A percentile compares a stretch with the other conserved stretches of the same genome.
These are phyloP conservation scores for Dentiscutata heterogama DNA, from an alignment of 371 early-diverging fungal genomes.

Conservation along the genomic window DNA sequence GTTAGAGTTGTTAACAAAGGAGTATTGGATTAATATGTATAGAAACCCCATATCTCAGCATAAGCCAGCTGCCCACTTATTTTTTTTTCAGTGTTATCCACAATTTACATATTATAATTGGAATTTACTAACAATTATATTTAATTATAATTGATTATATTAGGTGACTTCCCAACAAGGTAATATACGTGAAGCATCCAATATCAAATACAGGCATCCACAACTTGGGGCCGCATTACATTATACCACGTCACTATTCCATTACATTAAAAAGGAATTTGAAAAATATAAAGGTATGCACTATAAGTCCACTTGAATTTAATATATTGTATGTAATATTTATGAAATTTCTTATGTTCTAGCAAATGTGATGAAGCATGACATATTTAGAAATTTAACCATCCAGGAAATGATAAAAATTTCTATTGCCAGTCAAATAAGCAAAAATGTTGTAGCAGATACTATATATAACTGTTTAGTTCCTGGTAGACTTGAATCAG, in stretches of 20 bases:
- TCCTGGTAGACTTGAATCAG: conserved; percentile 64
- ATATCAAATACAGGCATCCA: conserved; percentile 82
- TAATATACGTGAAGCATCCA: conserved; percentile 70
- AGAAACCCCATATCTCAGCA: too few relatives aligned
- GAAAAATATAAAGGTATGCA: conserved; percentile 62
- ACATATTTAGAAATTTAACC: conserved; percentile 64
- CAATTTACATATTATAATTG: too few relatives aligned
- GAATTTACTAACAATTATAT: too few relatives aligned
- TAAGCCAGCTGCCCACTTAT: too few relatives aligned
- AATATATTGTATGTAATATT: conserved; percentile 47
- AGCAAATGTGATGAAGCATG: conserved; percentile 63
- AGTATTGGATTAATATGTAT: too few relatives aligned
- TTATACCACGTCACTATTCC: conserved; percentile 63
- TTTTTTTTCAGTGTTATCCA: too few relatives aligned
- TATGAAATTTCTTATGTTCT: conserved; percentile 26
- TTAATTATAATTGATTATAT: too few relatives aligned
- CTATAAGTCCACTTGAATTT: conserved; percentile 1
- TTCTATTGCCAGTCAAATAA: conserved; percentile 76
- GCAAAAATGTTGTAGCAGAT: conserved; percentile 78
- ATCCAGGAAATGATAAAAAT: conserved; percentile 77
- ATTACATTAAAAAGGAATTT: conserved; percentile 66
- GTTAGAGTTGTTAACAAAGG: too few relatives aligned
- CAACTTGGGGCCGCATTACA: conserved; percentile 72
- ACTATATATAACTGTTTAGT: conserved; percentile 82
- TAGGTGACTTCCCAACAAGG: conserved; percentile 72